phyloP scores from a whole-genome alignment of 441 rosid species.

The Populus hybrid region DNA sequence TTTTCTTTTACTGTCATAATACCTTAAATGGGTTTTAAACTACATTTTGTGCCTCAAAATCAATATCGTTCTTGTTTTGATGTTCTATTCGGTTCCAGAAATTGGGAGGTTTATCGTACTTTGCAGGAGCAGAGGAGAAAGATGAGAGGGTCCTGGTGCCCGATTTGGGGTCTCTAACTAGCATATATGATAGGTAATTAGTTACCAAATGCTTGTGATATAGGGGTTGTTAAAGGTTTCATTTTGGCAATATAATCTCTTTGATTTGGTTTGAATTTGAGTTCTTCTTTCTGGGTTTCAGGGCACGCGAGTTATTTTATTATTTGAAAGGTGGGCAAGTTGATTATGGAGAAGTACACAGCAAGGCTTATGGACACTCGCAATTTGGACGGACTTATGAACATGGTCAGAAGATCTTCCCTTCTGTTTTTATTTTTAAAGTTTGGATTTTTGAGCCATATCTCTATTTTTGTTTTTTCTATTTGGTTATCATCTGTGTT shows the following conservation, averaged over 20 bases:
- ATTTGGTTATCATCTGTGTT: background rate
- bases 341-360: constrained; percentile 92
- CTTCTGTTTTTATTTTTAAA: background rate
- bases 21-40: background rate
- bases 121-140: constrained; percentile 97
- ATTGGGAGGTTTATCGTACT: constrained; percentile 89
- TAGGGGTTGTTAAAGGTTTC: background rate
- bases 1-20: background rate
- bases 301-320: constrained; percentile 94
- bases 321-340: constrained; percentile 89
- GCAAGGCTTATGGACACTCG: constrained; percentile 79
- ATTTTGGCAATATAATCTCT: background rate
- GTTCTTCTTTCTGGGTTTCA: constrained; percentile 28
- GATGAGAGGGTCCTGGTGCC: constrained; percentile 93
- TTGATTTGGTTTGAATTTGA: background rate
- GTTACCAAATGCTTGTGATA: constrained; percentile 6
- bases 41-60: background rate
- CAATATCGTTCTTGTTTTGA: constrained; percentile 12
- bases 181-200: constrained; percentile 76
- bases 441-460: background rate
- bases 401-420: constrained; percentile 37
- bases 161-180: constrained; percentile 93
- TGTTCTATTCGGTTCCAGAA: constrained; percentile 37
- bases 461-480: background rate
- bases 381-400: constrained; percentile 75